These are phyloP conservation scores for Blastomyces emzantsi DNA, from an alignment of 2,329 filamentous ascomycete species.

Conservation along the genomic window DNA sequence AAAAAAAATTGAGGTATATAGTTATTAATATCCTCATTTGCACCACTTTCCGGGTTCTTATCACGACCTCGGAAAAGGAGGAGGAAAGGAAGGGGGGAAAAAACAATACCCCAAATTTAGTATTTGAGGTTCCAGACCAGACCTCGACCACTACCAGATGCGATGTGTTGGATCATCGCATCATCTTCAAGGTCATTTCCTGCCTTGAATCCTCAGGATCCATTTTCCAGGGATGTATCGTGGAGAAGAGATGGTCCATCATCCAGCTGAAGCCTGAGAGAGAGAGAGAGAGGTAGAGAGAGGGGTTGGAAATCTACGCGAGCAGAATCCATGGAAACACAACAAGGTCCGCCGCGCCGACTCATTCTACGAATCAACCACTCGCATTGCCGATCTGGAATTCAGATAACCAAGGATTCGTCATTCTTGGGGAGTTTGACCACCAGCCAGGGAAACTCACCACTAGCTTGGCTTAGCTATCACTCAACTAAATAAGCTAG, in stretches of 20 bases:
- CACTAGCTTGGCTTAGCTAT: too few relatives aligned
- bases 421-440: not conserved
- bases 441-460: not conserved
- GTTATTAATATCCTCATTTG: too few relatives aligned
- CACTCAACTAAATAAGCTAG: too few relatives aligned
- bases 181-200: not conserved
- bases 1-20: not conserved
- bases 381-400: not conserved
- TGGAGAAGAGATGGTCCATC: not conserved
- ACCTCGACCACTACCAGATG: not conserved
- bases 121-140: not conserved
- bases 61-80: too few relatives aligned
- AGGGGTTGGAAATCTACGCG: too few relatives aligned
- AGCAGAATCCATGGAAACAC: not conserved
- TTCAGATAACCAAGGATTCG: not conserved
- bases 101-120: not conserved
- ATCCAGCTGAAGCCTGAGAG: not conserved
- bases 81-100: not conserved
- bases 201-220: not conserved
- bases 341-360: not conserved
- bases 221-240: not conserved
- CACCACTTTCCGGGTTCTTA: too few relatives aligned
- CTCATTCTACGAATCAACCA: not conserved
- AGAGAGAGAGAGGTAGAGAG: not conserved
- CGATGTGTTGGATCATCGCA: not conserved